Conservation (phyloP, 2,329 filamentous ascomycete species). For the Diaporthe australafricana region DNA sequence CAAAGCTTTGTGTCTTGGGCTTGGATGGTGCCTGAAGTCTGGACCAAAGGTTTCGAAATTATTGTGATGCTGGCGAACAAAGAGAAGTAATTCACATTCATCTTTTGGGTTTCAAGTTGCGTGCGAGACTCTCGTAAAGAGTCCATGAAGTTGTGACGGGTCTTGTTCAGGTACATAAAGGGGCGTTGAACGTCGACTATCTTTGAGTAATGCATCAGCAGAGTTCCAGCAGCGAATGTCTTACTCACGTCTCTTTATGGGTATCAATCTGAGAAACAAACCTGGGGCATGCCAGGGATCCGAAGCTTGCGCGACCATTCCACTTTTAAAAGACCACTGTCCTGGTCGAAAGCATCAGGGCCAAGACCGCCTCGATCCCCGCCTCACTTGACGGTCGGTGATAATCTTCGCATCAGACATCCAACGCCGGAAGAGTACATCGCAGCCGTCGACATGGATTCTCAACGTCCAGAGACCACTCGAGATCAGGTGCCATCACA, state of each 20-base stretch:
- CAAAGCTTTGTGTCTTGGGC: not conserved
- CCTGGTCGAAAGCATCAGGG: not conserved
- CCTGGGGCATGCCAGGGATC: not conserved
- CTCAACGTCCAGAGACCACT: not conserved
- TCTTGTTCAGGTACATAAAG: not conserved
- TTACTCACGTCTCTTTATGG: not conserved
- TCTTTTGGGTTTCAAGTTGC: not conserved
- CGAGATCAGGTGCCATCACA: not conserved
- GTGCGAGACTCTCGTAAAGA: not conserved
- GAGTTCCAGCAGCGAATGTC: not conserved
- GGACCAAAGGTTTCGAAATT: not conserved
- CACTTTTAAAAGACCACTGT: not conserved
- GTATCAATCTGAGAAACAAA: not conserved
- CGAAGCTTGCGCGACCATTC: not conserved
- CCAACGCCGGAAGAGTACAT: not conserved
- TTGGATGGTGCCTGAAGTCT: not conserved
- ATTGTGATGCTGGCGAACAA: constrained; percentile 7
- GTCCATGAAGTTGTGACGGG: too few relatives aligned
- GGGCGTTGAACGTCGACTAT: not conserved
- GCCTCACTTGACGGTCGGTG: not conserved
- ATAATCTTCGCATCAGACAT: not conserved
- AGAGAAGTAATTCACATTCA: not conserved
- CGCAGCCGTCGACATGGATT: not conserved
- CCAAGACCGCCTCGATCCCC: not conserved
- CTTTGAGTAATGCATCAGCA: constrained; percentile 1